Evolutionary conservation across 129 eudicot species (phyloP).

Genomic region (Apium graveolens): DNA sequence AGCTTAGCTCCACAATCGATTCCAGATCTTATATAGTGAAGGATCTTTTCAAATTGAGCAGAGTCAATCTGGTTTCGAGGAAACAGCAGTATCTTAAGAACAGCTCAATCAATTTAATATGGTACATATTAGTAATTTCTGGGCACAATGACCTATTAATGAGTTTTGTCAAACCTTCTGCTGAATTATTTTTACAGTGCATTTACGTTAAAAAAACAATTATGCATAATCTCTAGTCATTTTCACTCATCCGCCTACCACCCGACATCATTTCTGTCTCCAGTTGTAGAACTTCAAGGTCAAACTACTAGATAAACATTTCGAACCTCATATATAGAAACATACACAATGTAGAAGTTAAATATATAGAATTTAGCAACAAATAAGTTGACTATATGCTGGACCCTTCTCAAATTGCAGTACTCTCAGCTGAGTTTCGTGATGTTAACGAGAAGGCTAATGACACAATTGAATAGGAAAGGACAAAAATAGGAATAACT

Average conservation of each 20-base stretch:
- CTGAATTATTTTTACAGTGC: background rate
- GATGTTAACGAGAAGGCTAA: background rate
- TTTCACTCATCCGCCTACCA: background rate
- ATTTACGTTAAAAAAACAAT: too few species aligned
- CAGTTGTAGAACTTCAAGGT: background rate
- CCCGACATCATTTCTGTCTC: background rate
- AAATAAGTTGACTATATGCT: background rate
- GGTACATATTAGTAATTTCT: background rate
- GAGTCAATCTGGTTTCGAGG: constrained; percentile 28
- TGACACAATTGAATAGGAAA: background rate
- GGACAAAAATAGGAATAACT: background rate
- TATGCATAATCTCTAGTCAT: background rate
- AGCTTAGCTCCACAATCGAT: constrained; percentile 52
- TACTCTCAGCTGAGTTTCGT: background rate
- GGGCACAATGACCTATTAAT: background rate
- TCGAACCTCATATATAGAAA: background rate
- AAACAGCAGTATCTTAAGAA: background rate
- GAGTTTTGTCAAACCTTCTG: background rate
- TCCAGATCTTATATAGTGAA: constrained; percentile 43
- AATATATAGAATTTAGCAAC: background rate
- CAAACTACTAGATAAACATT: background rate
- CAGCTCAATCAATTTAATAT: background rate
- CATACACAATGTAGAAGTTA: too few species aligned
- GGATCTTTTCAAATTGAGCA: constrained; percentile 48
- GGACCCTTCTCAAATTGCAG: background rate